phyloP scores from a whole-genome alignment of 352 stramenopile genomes.

The Pythium dissimile region DNA sequence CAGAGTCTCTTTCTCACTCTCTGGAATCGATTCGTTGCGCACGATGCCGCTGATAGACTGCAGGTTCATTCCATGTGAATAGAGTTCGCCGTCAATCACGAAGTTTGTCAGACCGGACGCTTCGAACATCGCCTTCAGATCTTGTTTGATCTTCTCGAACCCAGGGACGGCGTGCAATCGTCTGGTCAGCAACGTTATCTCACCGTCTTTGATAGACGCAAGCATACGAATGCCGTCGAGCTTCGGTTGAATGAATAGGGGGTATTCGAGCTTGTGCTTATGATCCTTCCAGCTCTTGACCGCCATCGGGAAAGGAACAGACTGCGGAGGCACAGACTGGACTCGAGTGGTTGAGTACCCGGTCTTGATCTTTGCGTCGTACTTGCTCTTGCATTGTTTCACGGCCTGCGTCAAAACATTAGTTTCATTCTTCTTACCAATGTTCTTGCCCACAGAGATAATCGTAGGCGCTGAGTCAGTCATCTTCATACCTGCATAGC shows the following conservation, averaged over 20 bases:
- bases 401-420: background rate
- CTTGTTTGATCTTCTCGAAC: background rate
- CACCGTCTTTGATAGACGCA: background rate
- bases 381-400: background rate
- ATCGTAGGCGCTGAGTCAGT: background rate
- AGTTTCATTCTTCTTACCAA: background rate
- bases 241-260: background rate
- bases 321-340: background rate
- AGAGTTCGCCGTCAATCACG: background rate
- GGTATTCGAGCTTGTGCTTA: background rate
- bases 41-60: background rate
- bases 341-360: background rate
- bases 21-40: background rate
- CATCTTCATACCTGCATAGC: background rate
- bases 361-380: background rate
- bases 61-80: background rate
- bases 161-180: background rate
- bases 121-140: background rate
- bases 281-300: background rate
- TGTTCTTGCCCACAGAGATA: background rate
- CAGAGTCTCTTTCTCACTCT: background rate
- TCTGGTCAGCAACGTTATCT: background rate
- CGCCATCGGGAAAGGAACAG: background rate
- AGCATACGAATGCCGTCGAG: background rate
- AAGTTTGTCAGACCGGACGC: background rate